These are phyloP conservation scores for Phlyctochytrium planicorne DNA, from an alignment of 192 early-diverging fungal genomes.

Conservation along the genomic window DNA sequence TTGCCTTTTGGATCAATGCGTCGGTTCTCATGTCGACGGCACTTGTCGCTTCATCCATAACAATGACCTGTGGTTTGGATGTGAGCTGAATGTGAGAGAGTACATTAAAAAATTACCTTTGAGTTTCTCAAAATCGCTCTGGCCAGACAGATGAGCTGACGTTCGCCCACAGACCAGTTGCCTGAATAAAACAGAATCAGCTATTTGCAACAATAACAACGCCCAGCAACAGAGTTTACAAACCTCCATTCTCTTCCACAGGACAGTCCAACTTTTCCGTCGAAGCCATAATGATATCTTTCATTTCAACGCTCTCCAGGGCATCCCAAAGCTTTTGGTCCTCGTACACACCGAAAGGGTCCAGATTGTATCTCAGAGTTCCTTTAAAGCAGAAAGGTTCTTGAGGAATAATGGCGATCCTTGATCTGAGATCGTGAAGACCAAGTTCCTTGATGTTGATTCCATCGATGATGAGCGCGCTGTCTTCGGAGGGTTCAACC, in stretches of 20 bases:
- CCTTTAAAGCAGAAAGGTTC: constrained; percentile 58
- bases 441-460: constrained; percentile 64
- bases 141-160: constrained; percentile 78
- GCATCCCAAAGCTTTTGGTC: constrained; percentile 71
- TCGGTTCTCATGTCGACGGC: constrained; percentile 39
- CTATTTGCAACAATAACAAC: neutral
- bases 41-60: constrained; percentile 43
- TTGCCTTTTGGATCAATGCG: constrained; percentile 30
- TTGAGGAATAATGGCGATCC: constrained; percentile 74
- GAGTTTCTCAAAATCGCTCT: constrained; percentile 67
- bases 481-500: constrained; percentile 44
- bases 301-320: constrained; percentile 59
- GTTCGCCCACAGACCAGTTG: constrained; percentile 80
- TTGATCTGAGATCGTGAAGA: constrained; percentile 61
- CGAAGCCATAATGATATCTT: constrained; percentile 14
- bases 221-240: too few relatives aligned
- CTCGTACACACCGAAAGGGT: constrained; percentile 59
- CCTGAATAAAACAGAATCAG: constrained; percentile 20
- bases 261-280: constrained; percentile 61
- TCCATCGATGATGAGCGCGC: constrained; percentile 54
- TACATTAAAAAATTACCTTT: too few relatives aligned
- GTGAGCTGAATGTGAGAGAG: too few relatives aligned
- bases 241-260: constrained; percentile 74
- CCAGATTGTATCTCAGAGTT: constrained; percentile 75
- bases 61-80: too few relatives aligned